Evolutionary conservation across 441 rosid genomes (phyloP).

Genomic region (Arabidopsis hybrid): DNA sequence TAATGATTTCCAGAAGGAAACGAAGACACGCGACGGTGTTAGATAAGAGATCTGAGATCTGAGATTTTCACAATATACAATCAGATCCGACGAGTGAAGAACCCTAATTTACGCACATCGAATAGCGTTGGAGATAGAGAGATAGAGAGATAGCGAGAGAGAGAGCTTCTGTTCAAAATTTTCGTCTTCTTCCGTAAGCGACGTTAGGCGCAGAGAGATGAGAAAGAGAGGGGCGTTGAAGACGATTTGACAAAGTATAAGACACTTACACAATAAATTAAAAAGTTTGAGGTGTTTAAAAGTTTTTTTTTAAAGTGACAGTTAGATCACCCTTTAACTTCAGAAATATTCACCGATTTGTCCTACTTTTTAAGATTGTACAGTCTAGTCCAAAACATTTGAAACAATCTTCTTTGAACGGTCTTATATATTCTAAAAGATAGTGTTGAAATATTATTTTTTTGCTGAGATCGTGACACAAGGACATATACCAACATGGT

Average conservation of each 20-base stretch:
- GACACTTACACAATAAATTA: not conserved
- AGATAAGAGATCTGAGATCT: conserved; percentile 36
- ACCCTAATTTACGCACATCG: conserved; percentile 33
- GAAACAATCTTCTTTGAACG: conserved; percentile 24
- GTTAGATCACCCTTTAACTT: conserved; percentile 13
- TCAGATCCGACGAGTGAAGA: conserved; percentile 39
- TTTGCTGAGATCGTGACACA: conserved; percentile 6
- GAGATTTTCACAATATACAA: not conserved
- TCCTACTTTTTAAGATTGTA: not conserved
- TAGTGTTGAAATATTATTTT: conserved; percentile 2
- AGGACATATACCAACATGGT: not conserved
- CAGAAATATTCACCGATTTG: conserved; percentile 4
- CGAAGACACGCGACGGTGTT: conserved; percentile 31
- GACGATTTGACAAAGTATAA: conserved; percentile 31
- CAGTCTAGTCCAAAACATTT: conserved; percentile 19
- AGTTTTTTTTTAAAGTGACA: conserved; percentile 10
- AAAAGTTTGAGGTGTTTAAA: not conserved
- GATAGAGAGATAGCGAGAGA: not conserved
- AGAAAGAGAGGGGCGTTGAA: conserved; percentile 35
- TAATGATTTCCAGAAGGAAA: conserved; percentile 38
- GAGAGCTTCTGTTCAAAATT: conserved; percentile 28
- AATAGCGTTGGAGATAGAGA: not conserved
- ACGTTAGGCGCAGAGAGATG: conserved; percentile 41
- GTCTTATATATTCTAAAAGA: conserved; percentile 1
- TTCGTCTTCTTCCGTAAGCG: conserved; percentile 34